A percentile compares a stretch with the other conserved stretches of the same genome.
Conservation (phyloP, 306 rosid genomes). For the Bauhinia variegata region DNA sequence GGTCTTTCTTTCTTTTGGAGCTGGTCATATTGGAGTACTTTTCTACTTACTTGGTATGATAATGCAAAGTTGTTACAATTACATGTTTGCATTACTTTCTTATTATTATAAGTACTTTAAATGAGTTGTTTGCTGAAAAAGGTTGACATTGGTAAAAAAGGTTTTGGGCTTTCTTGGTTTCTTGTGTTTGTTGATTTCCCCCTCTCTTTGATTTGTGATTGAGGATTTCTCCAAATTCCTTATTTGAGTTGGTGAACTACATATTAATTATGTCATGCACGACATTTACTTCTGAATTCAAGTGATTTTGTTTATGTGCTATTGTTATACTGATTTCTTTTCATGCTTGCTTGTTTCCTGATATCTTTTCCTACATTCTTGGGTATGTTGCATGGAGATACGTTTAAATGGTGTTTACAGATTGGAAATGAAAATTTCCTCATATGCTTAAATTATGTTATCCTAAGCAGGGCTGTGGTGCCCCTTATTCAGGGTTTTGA, state of each 20-base stretch:
- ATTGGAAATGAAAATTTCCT: conserved; percentile 45
- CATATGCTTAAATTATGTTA: conserved; percentile 44
- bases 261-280: conserved; percentile 16
- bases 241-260: conserved; percentile 11
- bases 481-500: conserved; percentile 99
- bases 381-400: conserved; percentile 23
- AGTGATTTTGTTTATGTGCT: conserved; percentile 19
- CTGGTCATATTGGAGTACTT: conserved; percentile 98
- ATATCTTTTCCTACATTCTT: conserved; percentile 8
- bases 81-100: conserved; percentile 27
- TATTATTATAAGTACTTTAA: conserved; percentile 7
- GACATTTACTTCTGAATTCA: conserved; percentile 9
- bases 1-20: conserved; percentile 97
- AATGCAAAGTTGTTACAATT: conserved; percentile 19
- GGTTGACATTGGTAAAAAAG: not conserved
- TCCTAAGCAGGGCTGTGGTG: conserved; percentile 92
- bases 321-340: conserved; percentile 23
- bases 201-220: conserved; percentile 5
- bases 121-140: not conserved
- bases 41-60: conserved; percentile 84
- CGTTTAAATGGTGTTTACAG: conserved; percentile 26
- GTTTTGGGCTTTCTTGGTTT: conserved; percentile 6
- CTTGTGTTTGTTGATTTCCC: conserved; percentile 1
- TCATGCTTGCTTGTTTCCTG: conserved; percentile 10
- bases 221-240: conserved; percentile 5